Base-by-base conservation (phyloP, 371 early-diverging fungal genomes). In the Ecytonucleospora hepatopenaei region DNA sequence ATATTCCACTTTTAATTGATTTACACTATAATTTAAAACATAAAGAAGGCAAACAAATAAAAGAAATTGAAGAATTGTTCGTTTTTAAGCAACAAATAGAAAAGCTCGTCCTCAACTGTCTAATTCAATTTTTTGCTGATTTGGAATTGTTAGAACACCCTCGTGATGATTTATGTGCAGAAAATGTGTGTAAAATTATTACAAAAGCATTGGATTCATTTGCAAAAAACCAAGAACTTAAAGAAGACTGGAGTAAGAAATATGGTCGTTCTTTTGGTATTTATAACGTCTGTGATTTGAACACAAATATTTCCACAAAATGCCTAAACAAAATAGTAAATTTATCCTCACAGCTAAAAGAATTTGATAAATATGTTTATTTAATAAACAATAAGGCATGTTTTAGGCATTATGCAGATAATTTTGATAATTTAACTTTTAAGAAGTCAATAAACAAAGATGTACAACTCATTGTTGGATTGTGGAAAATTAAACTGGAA, bases 21-120 rank as follows among this genome's bases (percentile, higher is more conserved):
- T 28, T 72, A 28, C 40, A 59, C 33, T 2, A 4, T 0, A 48
- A 65, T 48, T 51, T 72, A 8, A 65, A 33, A 47, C 68, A 68
- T 32, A 33, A 21, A 3, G 62, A 65, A 0, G 65, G 67, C 26
- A 49, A 23, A 12, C 47, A 26, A 16, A 60, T 65, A 3, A 46
- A 48, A 53, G 69, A 61, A 58, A 32, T 72, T 15, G 73, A 69
- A 35, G 48, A 55, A n/a, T 48, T 72, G 21, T 65, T 48, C 48
- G 66, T 65, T 16, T 68, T 68, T 31, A 72, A 72, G 56, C 58
- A 68, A 33, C 48, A 62, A 17, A 68, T 68, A 21, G 46, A 61
- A 19, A 68, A 72, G 54, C 16, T 72, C n/a, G 61, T 72, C 0
- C 61, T 65, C 2, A 68, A 72, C 33, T 59, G 64, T 24, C 53